Conservation (phyloP, 352 stramenopile genomes). For the Phytophthora idaei region DNA sequence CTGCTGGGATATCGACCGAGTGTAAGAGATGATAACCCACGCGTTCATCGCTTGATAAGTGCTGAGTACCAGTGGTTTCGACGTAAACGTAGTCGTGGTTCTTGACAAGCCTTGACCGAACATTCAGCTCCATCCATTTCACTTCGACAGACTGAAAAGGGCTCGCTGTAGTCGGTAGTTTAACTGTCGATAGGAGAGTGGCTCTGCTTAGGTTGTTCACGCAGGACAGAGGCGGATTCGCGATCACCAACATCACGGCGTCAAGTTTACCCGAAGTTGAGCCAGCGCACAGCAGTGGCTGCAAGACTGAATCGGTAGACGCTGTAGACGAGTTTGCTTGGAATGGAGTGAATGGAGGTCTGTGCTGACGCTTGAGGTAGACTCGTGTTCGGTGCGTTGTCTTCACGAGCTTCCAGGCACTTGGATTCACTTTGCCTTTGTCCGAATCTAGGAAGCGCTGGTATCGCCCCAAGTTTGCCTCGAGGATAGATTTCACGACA, state of each 20-base stretch:
- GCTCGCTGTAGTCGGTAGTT: constrained; percentile 39
- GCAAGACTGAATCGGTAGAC: constrained; percentile 4
- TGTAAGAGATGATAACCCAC: constrained; percentile 59
- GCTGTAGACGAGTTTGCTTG: neutral
- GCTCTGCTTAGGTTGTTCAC: constrained; percentile 37
- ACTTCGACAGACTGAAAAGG: constrained; percentile 40
- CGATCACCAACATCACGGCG: constrained; percentile 45
- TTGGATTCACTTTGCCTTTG: constrained; percentile 17
- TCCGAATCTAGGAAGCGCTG: constrained; percentile 21
- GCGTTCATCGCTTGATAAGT: constrained; percentile 32
- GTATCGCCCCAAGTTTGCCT: constrained; percentile 39
- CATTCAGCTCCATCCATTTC: constrained; percentile 40
- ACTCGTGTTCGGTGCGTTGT: constrained; percentile 17
- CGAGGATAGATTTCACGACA: constrained; percentile 30
- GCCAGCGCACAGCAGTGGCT: constrained; percentile 28
- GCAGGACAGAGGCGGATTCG: constrained; percentile 35
- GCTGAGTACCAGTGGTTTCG: constrained; percentile 40
- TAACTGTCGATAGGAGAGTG: constrained; percentile 39
- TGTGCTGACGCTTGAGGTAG: constrained; percentile 24
- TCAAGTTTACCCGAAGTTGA: constrained; percentile 31
- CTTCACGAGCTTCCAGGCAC: constrained; percentile 33
- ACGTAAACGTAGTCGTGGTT: constrained; percentile 53
- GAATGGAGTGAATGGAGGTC: constrained; percentile 3
- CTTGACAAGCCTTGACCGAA: constrained; percentile 26
- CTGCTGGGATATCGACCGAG: constrained; percentile 47